Percentiles rank a stretch among this genome's conserved stretches.
These are phyloP conservation scores for Camellia oleifera DNA, from an alignment of 179 eudicot genomes.

Conservation along the genomic window DNA sequence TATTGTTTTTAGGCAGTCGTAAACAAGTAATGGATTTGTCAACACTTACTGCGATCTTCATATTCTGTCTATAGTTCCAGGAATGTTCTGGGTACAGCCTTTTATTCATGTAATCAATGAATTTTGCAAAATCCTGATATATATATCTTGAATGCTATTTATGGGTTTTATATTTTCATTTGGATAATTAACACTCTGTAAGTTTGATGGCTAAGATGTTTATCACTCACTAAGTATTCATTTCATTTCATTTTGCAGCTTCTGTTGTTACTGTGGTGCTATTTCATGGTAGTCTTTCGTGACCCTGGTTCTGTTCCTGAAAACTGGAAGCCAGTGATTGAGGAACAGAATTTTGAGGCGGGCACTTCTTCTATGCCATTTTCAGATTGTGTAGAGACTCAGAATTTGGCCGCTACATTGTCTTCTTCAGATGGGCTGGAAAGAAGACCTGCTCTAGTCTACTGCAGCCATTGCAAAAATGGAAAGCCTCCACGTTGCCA, in stretches of 20 bases:
- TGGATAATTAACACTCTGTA: background rate
- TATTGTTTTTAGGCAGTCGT: too few species aligned
- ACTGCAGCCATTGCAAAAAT: slow-evolving; percentile 67
- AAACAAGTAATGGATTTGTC: too few species aligned
- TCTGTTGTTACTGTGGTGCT: slow-evolving; percentile 78
- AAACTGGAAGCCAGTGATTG: slow-evolving; percentile 66
- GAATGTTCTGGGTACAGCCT: background rate
- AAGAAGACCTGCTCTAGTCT: slow-evolving; percentile 43
- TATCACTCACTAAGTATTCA: background rate
- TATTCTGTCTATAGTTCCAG: too few species aligned
- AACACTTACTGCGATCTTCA: too few species aligned
- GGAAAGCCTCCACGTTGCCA: slow-evolving; percentile 96
- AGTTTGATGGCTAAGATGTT: background rate
- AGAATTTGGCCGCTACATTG: slow-evolving; percentile 30
- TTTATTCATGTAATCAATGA: background rate
- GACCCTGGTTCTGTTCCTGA: slow-evolving; percentile 93
- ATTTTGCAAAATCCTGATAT: background rate
- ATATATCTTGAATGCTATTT: background rate
- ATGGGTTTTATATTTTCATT: background rate
- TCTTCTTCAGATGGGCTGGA: slow-evolving; percentile 48
- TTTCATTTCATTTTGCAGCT: slow-evolving; percentile 56
- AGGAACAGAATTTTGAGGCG: slow-evolving; percentile 46
- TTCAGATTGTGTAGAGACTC: slow-evolving; percentile 28
- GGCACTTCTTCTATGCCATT: slow-evolving; percentile 36
- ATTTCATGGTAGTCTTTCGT: slow-evolving; percentile 73